Percentiles rank a stretch among this genome's conserved stretches.
These are phyloP conservation scores for Nakataea oryzae DNA, from an alignment of 2,329 filamentous ascomycete genomes.

Conservation along the genomic window DNA sequence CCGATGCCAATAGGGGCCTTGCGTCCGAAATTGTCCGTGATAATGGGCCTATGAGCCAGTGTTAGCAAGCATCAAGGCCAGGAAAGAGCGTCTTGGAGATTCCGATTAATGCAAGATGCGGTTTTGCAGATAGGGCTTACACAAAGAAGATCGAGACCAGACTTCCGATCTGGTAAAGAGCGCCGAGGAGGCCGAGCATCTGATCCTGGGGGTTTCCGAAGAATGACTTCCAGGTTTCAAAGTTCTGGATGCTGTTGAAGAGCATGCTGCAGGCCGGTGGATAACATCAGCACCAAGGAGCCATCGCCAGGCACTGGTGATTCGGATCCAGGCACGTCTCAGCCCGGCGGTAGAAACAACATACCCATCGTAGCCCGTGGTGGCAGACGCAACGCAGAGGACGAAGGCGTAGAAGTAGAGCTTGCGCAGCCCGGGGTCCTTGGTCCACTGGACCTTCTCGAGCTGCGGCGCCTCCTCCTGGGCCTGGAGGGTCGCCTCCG, in stretches of 20 bases:
- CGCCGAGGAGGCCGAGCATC: slow-evolving; percentile 40
- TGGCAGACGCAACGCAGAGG: slow-evolving; percentile 43
- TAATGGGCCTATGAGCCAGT: slow-evolving; percentile 25
- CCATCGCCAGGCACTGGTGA: neutral
- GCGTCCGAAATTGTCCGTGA: slow-evolving; percentile 45
- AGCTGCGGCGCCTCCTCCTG: slow-evolving; percentile 39
- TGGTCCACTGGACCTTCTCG: slow-evolving; percentile 39
- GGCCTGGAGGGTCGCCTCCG: slow-evolving; percentile 16
- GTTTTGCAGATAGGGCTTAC: slow-evolving; percentile 15
- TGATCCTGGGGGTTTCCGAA: slow-evolving; percentile 34
- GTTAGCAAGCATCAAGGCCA: neutral
- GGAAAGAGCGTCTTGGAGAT: neutral
- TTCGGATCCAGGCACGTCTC: neutral
- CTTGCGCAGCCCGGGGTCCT: slow-evolving; percentile 43
- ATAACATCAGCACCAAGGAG: neutral
- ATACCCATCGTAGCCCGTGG: slow-evolving; percentile 46
- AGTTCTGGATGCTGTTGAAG: slow-evolving; percentile 32
- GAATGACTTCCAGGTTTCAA: slow-evolving; percentile 31
- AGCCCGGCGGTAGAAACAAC: slow-evolving; percentile 4
- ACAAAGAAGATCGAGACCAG: slow-evolving; percentile 47
- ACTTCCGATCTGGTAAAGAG: slow-evolving; percentile 50
- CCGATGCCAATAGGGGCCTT: slow-evolving; percentile 42
- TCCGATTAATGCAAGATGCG: neutral
- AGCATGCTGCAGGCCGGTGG: slow-evolving; percentile 23
- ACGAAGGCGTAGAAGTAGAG: slow-evolving; percentile 42